phyloP scores from a whole-genome alignment of 2,329 filamentous ascomycete species.

The Penicillium nordicum region DNA sequence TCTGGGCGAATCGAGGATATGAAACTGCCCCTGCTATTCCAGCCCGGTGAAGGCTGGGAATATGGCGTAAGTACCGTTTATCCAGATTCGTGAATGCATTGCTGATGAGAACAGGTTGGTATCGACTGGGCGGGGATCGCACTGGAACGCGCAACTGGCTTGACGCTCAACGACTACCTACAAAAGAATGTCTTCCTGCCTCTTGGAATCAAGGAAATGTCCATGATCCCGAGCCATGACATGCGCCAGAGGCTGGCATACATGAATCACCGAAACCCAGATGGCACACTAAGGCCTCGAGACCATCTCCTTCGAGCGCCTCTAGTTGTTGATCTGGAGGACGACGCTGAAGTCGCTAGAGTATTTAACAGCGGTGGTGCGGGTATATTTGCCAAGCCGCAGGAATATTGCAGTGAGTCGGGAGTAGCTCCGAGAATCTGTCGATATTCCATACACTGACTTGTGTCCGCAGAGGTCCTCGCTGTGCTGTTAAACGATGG shows the following conservation, averaged over 20 bases:
- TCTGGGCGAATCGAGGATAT: conserved; percentile 53
- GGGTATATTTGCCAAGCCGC: conserved; percentile 58
- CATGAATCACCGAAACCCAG: conserved; percentile 53
- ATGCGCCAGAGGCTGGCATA: conserved; percentile 56
- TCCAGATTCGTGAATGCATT: not conserved
- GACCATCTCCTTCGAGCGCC: conserved; percentile 54
- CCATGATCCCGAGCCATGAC: conserved; percentile 54
- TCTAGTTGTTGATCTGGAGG: conserved; percentile 39
- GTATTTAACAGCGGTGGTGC: conserved; percentile 60
- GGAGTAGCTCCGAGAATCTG: not conserved
- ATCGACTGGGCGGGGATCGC: conserved; percentile 56
- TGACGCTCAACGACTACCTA: conserved; percentile 50
- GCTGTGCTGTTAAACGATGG: conserved; percentile 63
- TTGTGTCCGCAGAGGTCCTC: conserved; percentile 50
- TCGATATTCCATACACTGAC: not conserved
- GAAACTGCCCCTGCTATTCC: conserved; percentile 55
- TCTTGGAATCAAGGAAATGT: conserved; percentile 49
- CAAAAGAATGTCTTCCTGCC: conserved; percentile 49
- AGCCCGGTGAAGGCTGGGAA: conserved; percentile 61
- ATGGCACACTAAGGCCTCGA: conserved; percentile 41
- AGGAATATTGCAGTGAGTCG: conserved; percentile 54
- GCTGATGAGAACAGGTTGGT: conserved; percentile 37
- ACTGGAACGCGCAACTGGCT: conserved; percentile 46
- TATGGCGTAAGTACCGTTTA: conserved; percentile 50
- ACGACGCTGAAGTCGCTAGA: conserved; percentile 41